Evolutionary conservation across 2,329 filamentous ascomycete genomes (phyloP), one percentile per base, ranked within the genome.

Genomic region (Xylariomycetidae sp.): DNA sequence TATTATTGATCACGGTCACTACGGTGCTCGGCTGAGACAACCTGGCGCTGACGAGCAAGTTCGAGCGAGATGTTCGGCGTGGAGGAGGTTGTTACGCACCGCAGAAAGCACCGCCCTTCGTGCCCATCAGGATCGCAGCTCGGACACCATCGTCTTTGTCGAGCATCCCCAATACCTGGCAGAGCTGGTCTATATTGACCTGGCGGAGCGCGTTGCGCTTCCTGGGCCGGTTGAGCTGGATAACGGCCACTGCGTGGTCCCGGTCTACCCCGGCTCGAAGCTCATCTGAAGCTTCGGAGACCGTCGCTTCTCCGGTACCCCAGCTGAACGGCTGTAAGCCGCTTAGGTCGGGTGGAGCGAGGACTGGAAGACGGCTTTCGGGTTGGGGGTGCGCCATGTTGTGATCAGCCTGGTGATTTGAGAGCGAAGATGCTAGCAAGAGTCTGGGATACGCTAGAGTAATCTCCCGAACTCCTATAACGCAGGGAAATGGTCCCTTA

Each of bases 201-300:
- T 64, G 59, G 2, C 72, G 76, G 37, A 79, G 65, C 8, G 75
- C 73, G 60, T 79, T 79, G 35, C 72, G 63, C 51, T 78, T 76
- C 28, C 63, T 59, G 2, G 70, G 73, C 3, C 74, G 64, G 53
- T 74, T 70, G 29, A 46, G 41, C 35, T 46, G 43, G 19, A 39
- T 63, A 35, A 78, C 47, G 18, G 74, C 49, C 19, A 68, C 59
- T 17, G 75, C 60, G 30, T 58, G 61, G 15, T 53, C 48, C 12
- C 39, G 40, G 5, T 57, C 47, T 25, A 53, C 48, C 10, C 49
- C 49, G 25, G 50, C 42, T 10, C 52, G 39, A 15, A 58, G 19
- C 19, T 42, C 36, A 30, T 46, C 39, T 14, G 23, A 39, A 29
- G 40, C 43, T 12, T 22, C n/a, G 4, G n/a, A 18, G 24, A 14